phyloP scores from a whole-genome alignment of 2,329 filamentous ascomycete species.

The Ceratocystis alfenasii region DNA sequence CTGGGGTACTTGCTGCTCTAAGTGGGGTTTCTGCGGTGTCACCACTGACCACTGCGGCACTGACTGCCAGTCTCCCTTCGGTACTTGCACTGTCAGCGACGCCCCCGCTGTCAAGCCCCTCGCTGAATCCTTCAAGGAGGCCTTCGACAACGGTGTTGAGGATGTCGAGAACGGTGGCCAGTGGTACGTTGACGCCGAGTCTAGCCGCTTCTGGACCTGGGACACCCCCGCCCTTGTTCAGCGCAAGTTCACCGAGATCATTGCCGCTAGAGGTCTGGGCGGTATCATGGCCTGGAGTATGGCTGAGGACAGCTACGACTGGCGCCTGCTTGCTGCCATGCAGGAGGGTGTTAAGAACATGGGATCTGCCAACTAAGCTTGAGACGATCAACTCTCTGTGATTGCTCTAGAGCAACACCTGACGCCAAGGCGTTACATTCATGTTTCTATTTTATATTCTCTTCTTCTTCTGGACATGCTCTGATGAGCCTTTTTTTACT shows the following conservation, averaged over 20 bases:
- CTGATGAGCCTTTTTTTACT: neutral
- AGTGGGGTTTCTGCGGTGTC: slow-evolving; percentile 29
- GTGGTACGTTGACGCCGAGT: slow-evolving; percentile 52
- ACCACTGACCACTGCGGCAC: neutral
- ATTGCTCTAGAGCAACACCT: neutral
- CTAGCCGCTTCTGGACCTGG: slow-evolving; percentile 60
- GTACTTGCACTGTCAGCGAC: neutral
- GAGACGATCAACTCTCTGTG: neutral
- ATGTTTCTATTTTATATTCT: neutral
- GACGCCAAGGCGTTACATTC: neutral
- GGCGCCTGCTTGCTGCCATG: neutral
- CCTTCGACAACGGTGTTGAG: slow-evolving; percentile 40
- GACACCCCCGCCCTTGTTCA: slow-evolving; percentile 51
- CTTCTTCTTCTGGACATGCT: too few species aligned
- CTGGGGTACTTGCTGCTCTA: slow-evolving; percentile 42
- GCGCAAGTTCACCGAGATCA: slow-evolving; percentile 49
- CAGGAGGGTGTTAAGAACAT: neutral
- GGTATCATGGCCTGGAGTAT: slow-evolving; percentile 67
- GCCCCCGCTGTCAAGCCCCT: neutral
- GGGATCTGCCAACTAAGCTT: neutral
- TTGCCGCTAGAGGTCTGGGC: slow-evolving; percentile 45
- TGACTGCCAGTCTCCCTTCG: neutral
- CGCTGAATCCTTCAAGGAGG: slow-evolving; percentile 42
- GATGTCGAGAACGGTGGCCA: slow-evolving; percentile 50
- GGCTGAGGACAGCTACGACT: slow-evolving; percentile 44